Evolutionary conservation across 352 stramenopile species (phyloP), one percentile per base, ranked within the genome.

Genomic region (Globisporangium carolinianum): DNA sequence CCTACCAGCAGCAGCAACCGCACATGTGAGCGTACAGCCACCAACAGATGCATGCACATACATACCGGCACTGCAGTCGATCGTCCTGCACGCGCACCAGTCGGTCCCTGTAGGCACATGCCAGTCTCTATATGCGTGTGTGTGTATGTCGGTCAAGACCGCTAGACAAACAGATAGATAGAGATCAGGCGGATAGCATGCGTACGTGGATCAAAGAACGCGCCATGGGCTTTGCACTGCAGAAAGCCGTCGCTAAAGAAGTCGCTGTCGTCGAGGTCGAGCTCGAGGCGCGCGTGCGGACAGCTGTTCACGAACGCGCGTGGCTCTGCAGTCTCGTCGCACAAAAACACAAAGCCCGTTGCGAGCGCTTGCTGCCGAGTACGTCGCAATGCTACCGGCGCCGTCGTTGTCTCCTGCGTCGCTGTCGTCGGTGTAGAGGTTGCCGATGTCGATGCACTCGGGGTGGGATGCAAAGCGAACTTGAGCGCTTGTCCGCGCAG

Each of bases 201-300:
- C 67, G 55, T 41, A 79, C 73, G 53, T 24, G 83, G 79, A 58
- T 93, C 83, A 57, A 93, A 93, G 66, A 89, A 87, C 12, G 83
- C 80, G 43, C 77, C 83, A 61, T 93, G 83, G 3, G 69, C 79
- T 57, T 93, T 93, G 73, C 83, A 93, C 58, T 88, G 77, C 47
- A 93, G 66, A 55, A 91, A 89, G 11, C 80, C 80, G 66, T 89
- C 74, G 54, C 65, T 76, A 63, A 91, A 88, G 60, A 93, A 93
- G 59, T 91, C 80, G 65, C 73, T 79, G 71, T 91, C 83, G 63
- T 90, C 79, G 51, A 87, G 62, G 58, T 93, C 80, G 51, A 93
- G 63, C 65, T 93, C 80, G 57, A 91, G 61, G 56, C 75, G 65
- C 47, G 83, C 81, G 53, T 93, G 79, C 6, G 80, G 76, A 57